These are phyloP conservation scores for Solanum hybrid DNA, from an alignment of 305 asterid species.

Conservation along the genomic window DNA sequence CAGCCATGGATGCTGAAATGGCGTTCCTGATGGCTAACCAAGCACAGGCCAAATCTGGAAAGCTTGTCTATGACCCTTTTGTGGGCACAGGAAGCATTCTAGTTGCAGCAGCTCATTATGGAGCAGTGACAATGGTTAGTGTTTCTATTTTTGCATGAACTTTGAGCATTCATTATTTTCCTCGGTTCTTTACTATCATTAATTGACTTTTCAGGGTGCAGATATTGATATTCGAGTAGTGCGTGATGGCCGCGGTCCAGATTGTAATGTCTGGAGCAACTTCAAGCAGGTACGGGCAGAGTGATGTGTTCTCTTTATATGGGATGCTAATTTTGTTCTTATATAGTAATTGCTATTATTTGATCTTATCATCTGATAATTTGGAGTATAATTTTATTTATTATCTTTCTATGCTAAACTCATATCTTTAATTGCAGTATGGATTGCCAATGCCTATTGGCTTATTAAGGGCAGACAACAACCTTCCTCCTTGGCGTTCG, in stretches of 20 bases:
- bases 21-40: conserved; percentile 98
- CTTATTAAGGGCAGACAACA: conserved; percentile 89
- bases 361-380: neutral
- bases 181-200: conserved; percentile 10
- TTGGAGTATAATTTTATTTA: neutral
- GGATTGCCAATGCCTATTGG: conserved; percentile 85
- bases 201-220: conserved; percentile 76
- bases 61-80: conserved; percentile 90
- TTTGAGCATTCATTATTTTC: neutral
- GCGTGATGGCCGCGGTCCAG: conserved; percentile 99
- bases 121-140: conserved; percentile 97
- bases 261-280: conserved; percentile 98
- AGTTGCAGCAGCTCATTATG: conserved; percentile 96
- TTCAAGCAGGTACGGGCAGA: conserved; percentile 63
- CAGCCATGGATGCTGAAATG: conserved; percentile 99
- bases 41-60: conserved; percentile 82
- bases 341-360: neutral
- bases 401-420: neutral
- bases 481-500: conserved; percentile 95
- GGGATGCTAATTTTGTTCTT: neutral
- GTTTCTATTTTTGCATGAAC: conserved; percentile 6
- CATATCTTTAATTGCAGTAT: conserved; percentile 43
- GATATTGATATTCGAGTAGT: conserved; percentile 98
- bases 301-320: neutral
- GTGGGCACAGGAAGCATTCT: conserved; percentile 99